These are phyloP conservation scores for Blepharisma stoltei DNA, from an alignment of 73 alveolate species.

Conservation along the genomic window DNA sequence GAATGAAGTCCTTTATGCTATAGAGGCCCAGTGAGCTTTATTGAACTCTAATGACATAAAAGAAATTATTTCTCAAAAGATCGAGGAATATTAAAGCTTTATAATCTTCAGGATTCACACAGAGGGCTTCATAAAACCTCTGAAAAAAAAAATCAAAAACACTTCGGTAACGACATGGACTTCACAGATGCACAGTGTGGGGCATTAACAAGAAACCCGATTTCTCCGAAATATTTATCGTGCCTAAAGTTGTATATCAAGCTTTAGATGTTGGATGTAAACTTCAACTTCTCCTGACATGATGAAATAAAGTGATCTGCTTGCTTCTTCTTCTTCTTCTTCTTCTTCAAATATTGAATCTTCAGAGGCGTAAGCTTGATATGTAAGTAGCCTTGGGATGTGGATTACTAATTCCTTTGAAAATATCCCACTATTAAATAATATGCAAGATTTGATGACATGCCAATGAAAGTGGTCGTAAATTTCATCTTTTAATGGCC, in stretches of 20 bases:
- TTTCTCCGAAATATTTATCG: conserved; percentile 61
- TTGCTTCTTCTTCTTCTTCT: not conserved
- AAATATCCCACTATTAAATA: not conserved
- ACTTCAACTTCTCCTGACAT: not conserved
- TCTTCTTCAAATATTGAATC: not conserved
- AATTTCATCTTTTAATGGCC: not conserved
- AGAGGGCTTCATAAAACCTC: conserved; percentile 35
- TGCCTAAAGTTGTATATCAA: not conserved
- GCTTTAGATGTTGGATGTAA: not conserved
- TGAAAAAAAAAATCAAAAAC: conserved; percentile 25
- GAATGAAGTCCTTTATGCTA: not conserved
- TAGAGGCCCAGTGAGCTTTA: not conserved
- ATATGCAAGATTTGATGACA: not conserved
- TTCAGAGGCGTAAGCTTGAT: not conserved
- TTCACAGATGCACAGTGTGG: conserved; percentile 43
- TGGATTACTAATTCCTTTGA: not conserved
- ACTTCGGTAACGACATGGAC: conserved; percentile 55
- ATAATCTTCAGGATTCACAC: conserved; percentile 32
- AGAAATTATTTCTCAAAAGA: too few species aligned
- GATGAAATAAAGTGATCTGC: not conserved
- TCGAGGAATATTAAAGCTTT: not conserved
- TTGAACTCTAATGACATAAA: not conserved
- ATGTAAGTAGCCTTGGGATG: not conserved
- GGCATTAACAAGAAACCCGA: conserved; percentile 44
- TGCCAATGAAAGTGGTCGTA: not conserved